Evolutionary conservation across 2,329 filamentous ascomycete genomes (phyloP).

Genomic region (Neofusicoccum sp.): DNA sequence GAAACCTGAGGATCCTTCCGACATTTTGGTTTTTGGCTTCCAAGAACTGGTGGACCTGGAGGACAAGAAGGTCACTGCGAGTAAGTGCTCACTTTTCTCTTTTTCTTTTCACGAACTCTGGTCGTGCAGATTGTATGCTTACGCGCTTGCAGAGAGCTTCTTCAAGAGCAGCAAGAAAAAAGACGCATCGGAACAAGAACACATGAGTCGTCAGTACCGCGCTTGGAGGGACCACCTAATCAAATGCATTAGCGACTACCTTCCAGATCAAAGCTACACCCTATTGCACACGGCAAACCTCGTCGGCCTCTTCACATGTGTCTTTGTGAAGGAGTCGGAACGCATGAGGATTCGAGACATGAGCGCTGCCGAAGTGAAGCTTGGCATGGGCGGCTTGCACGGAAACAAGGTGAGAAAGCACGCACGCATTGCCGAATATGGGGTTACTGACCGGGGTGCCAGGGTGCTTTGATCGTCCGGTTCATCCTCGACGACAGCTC

Average conservation of each 20-base stretch:
- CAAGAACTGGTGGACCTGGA: conserved; percentile 98
- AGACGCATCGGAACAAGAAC: conserved; percentile 77
- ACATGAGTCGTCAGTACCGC: conserved; percentile 96
- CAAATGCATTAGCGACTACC: conserved; percentile 76
- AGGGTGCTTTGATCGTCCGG: conserved; percentile 84
- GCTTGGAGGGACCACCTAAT: conserved; percentile 92
- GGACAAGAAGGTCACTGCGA: conserved; percentile 96
- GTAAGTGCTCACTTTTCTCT: conserved; percentile 42
- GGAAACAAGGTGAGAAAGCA: conserved; percentile 72
- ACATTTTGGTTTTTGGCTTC: conserved; percentile 93
- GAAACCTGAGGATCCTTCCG: conserved; percentile 72
- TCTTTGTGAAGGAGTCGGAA: conserved; percentile 84
- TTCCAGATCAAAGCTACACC: conserved; percentile 76
- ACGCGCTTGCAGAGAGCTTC: conserved; percentile 62
- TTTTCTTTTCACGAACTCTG: no score
- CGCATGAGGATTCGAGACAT: conserved; percentile 75
- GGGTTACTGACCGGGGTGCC: neutral
- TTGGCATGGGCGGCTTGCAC: conserved; percentile 91
- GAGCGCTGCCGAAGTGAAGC: conserved; percentile 80
- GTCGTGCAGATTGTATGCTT: neutral
- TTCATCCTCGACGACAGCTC: conserved; percentile 93
- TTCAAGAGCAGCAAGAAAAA: conserved; percentile 77
- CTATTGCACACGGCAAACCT: conserved; percentile 85
- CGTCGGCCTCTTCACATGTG: conserved; percentile 91
- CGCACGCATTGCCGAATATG: neutral